These are phyloP conservation scores for Mucor lusitanicus DNA, from an alignment of 371 early-diverging fungal species.

Conservation along the genomic window DNA sequence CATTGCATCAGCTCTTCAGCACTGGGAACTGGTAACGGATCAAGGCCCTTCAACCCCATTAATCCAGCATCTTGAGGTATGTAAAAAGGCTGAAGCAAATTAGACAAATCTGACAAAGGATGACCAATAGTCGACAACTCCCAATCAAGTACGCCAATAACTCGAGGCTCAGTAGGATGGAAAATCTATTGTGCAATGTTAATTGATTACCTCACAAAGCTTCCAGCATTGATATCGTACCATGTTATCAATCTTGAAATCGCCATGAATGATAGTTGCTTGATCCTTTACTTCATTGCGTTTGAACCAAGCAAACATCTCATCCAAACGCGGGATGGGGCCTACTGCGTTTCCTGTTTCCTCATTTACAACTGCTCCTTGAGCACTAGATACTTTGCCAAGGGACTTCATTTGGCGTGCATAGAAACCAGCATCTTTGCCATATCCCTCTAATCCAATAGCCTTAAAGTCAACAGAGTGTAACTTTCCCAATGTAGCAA, in stretches of 20 bases:
- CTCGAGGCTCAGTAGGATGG: constrained; percentile 74
- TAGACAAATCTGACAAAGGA: constrained; percentile 92
- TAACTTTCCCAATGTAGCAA: constrained; percentile 78
- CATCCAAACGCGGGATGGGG: constrained; percentile 65
- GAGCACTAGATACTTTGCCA: constrained; percentile 65
- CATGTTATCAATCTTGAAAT: constrained; percentile 66
- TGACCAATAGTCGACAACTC: constrained; percentile 94
- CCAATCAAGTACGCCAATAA: constrained; percentile 95
- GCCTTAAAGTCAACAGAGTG: constrained; percentile 70
- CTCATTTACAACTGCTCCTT: constrained; percentile 66
- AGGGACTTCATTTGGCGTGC: constrained; percentile 79
- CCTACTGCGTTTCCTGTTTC: constrained; percentile 63
- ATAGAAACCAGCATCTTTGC: constrained; percentile 74
- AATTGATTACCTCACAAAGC: background rate
- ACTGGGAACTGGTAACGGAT: constrained; percentile 60
- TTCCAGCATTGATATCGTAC: constrained; percentile 11
- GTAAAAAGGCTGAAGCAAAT: constrained; percentile 78
- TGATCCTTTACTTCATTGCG: constrained; percentile 69
- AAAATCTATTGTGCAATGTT: constrained; percentile 49
- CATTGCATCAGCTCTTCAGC: constrained; percentile 59
- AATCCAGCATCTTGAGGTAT: constrained; percentile 20
- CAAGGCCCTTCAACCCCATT: constrained; percentile 36
- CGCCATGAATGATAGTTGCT: constrained; percentile 87
- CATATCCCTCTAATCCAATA: constrained; percentile 76
- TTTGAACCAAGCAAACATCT: constrained; percentile 77